Evolutionary conservation across 2,329 filamentous ascomycete species (phyloP).

Genomic region (Fusarium circinatum): DNA sequence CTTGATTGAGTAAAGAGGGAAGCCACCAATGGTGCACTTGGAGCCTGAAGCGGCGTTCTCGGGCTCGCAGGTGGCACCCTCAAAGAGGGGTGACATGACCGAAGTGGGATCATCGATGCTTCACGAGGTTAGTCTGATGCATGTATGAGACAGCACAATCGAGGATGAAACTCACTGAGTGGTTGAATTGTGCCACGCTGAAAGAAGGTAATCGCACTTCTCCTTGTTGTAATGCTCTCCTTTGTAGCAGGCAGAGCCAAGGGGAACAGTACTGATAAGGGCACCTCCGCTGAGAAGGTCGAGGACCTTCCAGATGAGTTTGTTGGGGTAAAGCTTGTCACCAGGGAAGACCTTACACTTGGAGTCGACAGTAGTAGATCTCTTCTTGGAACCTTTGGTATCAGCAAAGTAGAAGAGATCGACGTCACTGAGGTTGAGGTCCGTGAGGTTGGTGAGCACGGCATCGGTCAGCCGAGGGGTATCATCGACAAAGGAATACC

Average conservation of each 20-base stretch:
- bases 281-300: slow-evolving; percentile 48
- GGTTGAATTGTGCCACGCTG: slow-evolving; percentile 13
- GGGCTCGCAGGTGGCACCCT: slow-evolving; percentile 52
- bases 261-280: slow-evolving; percentile 47
- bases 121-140: slow-evolving; percentile 14
- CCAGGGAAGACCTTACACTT: slow-evolving; percentile 47
- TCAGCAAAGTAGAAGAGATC: slow-evolving; percentile 48
- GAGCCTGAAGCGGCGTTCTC: slow-evolving; percentile 35
- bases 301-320: slow-evolving; percentile 47
- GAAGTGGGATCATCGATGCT: slow-evolving; percentile 50
- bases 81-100: slow-evolving; percentile 53
- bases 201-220: no score
- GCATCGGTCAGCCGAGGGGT: slow-evolving; percentile 49
- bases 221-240: slow-evolving; percentile 23
- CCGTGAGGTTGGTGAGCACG: slow-evolving; percentile 47
- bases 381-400: slow-evolving; percentile 10
- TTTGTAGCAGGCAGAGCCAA: slow-evolving; percentile 48
- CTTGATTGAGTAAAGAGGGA: slow-evolving; percentile 55
- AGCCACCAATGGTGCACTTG: slow-evolving; percentile 54
- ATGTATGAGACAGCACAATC: not conserved
- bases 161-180: slow-evolving; percentile 19
- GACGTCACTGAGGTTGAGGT: slow-evolving; percentile 44
- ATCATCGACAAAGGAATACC: slow-evolving; percentile 30
- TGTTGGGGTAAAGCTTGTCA: slow-evolving; percentile 42
- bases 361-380: not conserved